These are phyloP conservation scores for Cladosporium austrohemisphaericum DNA, from an alignment of 2,329 filamentous ascomycete genomes.

Conservation along the genomic window DNA sequence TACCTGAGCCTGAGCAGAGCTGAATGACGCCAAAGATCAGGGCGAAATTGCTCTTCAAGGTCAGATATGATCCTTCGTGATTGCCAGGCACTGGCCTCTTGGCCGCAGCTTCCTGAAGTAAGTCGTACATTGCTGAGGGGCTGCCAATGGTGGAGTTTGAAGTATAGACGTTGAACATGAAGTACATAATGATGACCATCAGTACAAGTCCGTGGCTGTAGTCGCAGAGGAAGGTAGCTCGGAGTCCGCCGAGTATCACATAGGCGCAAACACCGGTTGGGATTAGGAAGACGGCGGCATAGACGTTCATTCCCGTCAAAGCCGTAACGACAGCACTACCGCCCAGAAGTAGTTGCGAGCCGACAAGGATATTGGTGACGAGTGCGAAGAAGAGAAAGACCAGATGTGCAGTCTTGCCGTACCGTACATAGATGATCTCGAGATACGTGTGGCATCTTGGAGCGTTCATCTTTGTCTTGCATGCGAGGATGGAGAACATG, in stretches of 20 bases:
- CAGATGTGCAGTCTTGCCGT: slow-evolving; percentile 21
- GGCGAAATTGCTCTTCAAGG: slow-evolving; percentile 32
- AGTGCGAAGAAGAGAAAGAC: slow-evolving; percentile 28
- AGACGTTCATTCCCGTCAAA: slow-evolving; percentile 44
- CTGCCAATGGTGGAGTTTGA: slow-evolving; percentile 39
- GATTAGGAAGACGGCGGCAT: slow-evolving; percentile 43
- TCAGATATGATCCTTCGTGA: slow-evolving; percentile 40
- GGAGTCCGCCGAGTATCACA: slow-evolving; percentile 37
- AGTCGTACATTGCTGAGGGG: slow-evolving; percentile 38
- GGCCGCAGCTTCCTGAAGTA: slow-evolving; percentile 36
- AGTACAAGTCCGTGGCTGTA: slow-evolving; percentile 41
- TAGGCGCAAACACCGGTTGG: slow-evolving; percentile 38
- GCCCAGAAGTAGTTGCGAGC: slow-evolving; percentile 43
- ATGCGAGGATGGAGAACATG: slow-evolving; percentile 40
- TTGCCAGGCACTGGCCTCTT: slow-evolving; percentile 39
- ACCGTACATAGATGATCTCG: slow-evolving; percentile 39
- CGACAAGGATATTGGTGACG: slow-evolving; percentile 43
- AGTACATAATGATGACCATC: slow-evolving; percentile 45
- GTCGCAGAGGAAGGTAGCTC: slow-evolving; percentile 42
- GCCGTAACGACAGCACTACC: slow-evolving; percentile 44
- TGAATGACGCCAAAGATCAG: slow-evolving; percentile 43
- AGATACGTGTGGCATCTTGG: slow-evolving; percentile 36
- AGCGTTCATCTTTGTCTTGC: slow-evolving; percentile 36
- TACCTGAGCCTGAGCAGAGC: slow-evolving; percentile 32
- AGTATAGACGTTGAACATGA: slow-evolving; percentile 42